Evolutionary conservation across 352 stramenopile species (phyloP), one percentile per base, ranked within the genome.

Genomic region (Globisporangium yorkense): DNA sequence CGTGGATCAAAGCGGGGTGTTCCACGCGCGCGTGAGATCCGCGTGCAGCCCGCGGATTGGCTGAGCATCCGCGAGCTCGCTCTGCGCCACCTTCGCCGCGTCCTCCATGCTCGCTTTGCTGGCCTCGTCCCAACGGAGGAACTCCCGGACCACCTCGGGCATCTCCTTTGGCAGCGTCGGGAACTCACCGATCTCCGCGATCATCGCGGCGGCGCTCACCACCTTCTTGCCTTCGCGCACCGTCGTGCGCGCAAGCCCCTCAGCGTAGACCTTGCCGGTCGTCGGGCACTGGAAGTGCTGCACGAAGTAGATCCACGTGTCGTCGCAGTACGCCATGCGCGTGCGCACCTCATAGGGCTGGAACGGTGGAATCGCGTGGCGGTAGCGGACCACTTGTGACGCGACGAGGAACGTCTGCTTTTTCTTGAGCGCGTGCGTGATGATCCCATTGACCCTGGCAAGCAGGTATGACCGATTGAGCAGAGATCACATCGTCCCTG

Each of bases 371-470:
- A 89, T 83, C n/a, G 70, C 62, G 39, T 78, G 66, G n/a, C 78
- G 76, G 70, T 81, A 87, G 20, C 78, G 76, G 35, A 88, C 77
- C 9, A 68, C 63, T 55, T 93, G 80, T 46, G 80, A 87, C 27
- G 59, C 78, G 0, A 79, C 70, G 20, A 89, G 56, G 45, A 91
- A 77, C 63, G 85, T 73, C 59, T 77, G 78, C 1, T 67, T 67
- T 51, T 87, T 76, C 69, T 87, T 88, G 49, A 89, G 49, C 9
- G 75, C 74, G 27, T 87, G 60, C 46, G 64, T 78, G 54, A 88
- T 59, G 43, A 86, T 71, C 2, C 44, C 44, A 8, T 49, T 49
- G 3, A 49, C 6, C 12, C 44, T 49, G 44, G 7, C 15, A 47
- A 20, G 3, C 41, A 47, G 3, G 41, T 2, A 8, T 12, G 41